A percentile compares a stretch with the other conserved stretches of the same genome.
phyloP scores from a whole-genome alignment of 305 asterid species.

The Fraxinus platypoda region DNA sequence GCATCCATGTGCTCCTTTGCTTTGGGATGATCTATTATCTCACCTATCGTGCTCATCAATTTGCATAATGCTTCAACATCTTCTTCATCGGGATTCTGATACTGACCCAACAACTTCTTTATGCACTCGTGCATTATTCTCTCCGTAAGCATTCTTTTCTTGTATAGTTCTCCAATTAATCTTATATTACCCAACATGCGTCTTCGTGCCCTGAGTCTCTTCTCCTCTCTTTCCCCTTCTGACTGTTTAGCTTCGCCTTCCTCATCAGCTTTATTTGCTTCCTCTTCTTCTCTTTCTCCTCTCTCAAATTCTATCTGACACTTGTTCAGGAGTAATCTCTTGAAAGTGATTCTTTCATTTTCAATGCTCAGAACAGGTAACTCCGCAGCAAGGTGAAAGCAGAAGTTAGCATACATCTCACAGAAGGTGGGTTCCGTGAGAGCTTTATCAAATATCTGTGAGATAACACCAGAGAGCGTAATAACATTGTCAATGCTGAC shows the following conservation, averaged over 20 bases:
- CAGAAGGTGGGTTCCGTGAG: slow-evolving; percentile 51
- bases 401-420: slow-evolving; percentile 56
- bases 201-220: slow-evolving; percentile 45
- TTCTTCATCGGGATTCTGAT: slow-evolving; percentile 47
- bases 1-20: slow-evolving; percentile 50
- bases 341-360: slow-evolving; percentile 42
- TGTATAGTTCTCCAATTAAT: slow-evolving; percentile 52
- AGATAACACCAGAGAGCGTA: slow-evolving; percentile 48
- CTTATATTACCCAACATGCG: slow-evolving; percentile 52
- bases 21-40: slow-evolving; percentile 46
- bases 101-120: slow-evolving; percentile 43
- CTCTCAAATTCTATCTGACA: slow-evolving; percentile 60
- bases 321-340: slow-evolving; percentile 49
- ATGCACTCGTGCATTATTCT: slow-evolving; percentile 57
- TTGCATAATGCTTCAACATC: slow-evolving; percentile 50
- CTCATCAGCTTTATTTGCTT: slow-evolving; percentile 43
- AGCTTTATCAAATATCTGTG: slow-evolving; percentile 57
- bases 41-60: slow-evolving; percentile 56
- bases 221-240: slow-evolving; percentile 47
- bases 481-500: slow-evolving; percentile 44
- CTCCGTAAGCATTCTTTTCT: slow-evolving; percentile 56
- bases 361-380: slow-evolving; percentile 45
- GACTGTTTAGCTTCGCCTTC: slow-evolving; percentile 47
- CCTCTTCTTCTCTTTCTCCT: slow-evolving; percentile 50
- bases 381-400: slow-evolving; percentile 37